Conservation (phyloP, 257 asterid species). For the Salvia rosmarinus region DNA sequence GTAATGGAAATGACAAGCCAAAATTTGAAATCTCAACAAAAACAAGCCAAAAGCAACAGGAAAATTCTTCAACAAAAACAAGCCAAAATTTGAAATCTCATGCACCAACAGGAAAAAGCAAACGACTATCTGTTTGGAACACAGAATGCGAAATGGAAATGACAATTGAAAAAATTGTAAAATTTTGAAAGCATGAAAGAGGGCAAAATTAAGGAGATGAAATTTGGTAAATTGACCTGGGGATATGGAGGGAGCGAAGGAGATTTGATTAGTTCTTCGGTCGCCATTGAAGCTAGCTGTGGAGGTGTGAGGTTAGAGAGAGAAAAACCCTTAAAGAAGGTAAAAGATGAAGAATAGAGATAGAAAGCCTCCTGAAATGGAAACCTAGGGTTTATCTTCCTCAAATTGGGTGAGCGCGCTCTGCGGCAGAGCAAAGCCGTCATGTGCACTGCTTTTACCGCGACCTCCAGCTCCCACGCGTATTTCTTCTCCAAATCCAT, state of each 20-base stretch:
- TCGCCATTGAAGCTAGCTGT: slow-evolving; percentile 62
- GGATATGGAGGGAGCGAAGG: slow-evolving; percentile 73
- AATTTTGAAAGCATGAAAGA: too few species aligned
- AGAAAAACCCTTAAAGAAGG: slow-evolving; percentile 32
- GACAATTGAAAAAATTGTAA: neutral
- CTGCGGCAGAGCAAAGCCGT: too few species aligned
- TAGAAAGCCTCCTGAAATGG: slow-evolving; percentile 17
- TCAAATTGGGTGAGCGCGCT: too few species aligned
- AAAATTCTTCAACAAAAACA: neutral
- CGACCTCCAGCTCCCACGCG: too few species aligned
- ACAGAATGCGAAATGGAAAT: slow-evolving; percentile 25
- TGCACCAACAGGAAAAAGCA: neutral
- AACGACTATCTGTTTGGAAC: slow-evolving; percentile 5
- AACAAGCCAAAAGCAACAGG: too few species aligned
- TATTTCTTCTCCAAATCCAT: too few species aligned
- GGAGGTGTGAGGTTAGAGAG: slow-evolving; percentile 38
- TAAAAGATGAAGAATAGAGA: slow-evolving; percentile 24
- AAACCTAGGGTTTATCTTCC: too few species aligned
- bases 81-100: slow-evolving; percentile 17
- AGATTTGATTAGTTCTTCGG: slow-evolving; percentile 53
- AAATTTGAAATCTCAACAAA: too few species aligned
- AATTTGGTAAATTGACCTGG: slow-evolving; percentile 46
- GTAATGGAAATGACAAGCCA: neutral
- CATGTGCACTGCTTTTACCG: too few species aligned
- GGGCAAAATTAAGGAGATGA: neutral